phyloP scores from a whole-genome alignment of 495 filamentous ascomycete genomes.

The Darksidea phi region DNA sequence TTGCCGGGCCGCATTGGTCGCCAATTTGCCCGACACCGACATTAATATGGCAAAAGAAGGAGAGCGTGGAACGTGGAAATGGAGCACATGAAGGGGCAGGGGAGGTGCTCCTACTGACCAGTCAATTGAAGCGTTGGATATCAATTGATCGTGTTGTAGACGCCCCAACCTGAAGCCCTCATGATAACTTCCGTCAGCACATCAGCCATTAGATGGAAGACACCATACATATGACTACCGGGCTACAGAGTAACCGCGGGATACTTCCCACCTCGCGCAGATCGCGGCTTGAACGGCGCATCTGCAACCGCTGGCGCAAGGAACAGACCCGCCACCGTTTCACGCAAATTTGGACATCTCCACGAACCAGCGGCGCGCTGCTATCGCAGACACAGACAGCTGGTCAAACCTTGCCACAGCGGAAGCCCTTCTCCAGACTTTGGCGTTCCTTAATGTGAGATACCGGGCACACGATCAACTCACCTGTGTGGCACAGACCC shows the following conservation, averaged over 20 bases:
- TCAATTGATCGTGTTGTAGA: neutral
- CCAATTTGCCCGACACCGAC: neutral
- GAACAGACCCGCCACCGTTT: constrained; percentile 12
- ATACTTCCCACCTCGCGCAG: constrained; percentile 3
- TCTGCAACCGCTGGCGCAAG: neutral
- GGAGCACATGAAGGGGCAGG: too few relatives aligned
- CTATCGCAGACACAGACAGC: constrained; percentile 10
- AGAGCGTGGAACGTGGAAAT: neutral
- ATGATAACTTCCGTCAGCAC: constrained; percentile 1
- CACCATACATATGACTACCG: neutral
- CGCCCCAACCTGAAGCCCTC: neutral
- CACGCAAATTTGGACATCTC: neutral
- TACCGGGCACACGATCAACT: constrained; percentile 10
- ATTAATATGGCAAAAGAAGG: neutral
- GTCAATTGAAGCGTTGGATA: too few relatives aligned
- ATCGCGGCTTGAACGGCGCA: neutral
- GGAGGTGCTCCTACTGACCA: too few relatives aligned
- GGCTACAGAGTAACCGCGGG: neutral
- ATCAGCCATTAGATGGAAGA: neutral
- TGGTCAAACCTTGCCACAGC: constrained; percentile 15
- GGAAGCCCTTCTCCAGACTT: constrained; percentile 22
- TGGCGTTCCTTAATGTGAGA: neutral
- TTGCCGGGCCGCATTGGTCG: neutral
- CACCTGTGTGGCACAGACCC: neutral
- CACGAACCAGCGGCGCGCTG: neutral